Percentiles rank a stretch among this genome's conserved stretches.
These are phyloP conservation scores for Nephelium lappaceum DNA, from an alignment of 345 rosid species.

Conservation along the genomic window DNA sequence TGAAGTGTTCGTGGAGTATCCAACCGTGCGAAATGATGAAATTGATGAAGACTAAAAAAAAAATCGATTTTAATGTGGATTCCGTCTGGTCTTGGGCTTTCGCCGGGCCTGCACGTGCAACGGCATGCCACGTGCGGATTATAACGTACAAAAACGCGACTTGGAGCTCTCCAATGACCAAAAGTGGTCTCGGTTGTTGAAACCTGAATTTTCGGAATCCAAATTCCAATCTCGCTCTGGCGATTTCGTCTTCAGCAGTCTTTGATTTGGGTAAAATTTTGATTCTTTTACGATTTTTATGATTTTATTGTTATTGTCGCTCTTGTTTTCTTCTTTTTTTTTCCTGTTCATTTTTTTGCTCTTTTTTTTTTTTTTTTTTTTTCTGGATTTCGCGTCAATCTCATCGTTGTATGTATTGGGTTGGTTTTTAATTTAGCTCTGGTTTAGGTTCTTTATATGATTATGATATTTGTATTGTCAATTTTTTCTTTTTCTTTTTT, in stretches of 20 bases:
- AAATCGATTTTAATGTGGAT: too few species aligned
- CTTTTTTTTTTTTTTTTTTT: background rate
- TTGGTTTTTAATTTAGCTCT: background rate
- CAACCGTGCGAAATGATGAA: too few species aligned
- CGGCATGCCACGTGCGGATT: background rate
- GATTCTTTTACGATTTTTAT: background rate
- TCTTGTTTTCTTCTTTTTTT: background rate
- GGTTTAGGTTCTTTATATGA: background rate
- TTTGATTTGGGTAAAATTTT: background rate
- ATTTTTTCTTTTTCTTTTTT: too few species aligned
- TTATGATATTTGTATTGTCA: background rate
- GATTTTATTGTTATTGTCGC: background rate
- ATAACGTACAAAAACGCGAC: background rate
- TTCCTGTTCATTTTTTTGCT: background rate
- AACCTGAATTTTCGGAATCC: background rate
- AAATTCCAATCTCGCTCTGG: background rate
- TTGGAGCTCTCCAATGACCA: background rate
- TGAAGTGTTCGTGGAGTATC: too few species aligned
- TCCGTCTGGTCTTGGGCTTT: background rate
- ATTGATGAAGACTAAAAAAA: too few species aligned
- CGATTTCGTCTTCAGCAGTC: background rate
- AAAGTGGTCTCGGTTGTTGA: background rate
- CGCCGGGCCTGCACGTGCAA: background rate
- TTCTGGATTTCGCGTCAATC: background rate
- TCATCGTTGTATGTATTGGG: background rate